Evolutionary conservation across 768 basidiomycete species (phyloP).

Genomic region (Boletus eberwhitei): DNA sequence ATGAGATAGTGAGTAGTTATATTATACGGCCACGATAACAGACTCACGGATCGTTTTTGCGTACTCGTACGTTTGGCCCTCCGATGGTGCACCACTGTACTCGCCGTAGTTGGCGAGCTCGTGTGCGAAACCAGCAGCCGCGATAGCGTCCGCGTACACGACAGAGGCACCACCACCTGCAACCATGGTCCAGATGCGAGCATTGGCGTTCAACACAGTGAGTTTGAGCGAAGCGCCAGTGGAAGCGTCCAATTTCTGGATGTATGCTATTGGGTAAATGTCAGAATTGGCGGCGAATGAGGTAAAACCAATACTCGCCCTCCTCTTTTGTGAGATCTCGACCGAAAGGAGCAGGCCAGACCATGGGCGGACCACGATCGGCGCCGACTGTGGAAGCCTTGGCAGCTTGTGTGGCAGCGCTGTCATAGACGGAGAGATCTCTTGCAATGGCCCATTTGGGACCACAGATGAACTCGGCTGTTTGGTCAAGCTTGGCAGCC

Average conservation of each 20-base stretch:
- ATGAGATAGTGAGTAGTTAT: not conserved
- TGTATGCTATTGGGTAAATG: slow-evolving; percentile 59
- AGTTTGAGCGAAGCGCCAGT: slow-evolving; percentile 98
- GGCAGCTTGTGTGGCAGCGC: slow-evolving; percentile 31
- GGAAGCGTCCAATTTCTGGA: slow-evolving; percentile 94
- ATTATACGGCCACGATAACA: not conserved
- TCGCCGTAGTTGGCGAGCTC: slow-evolving; percentile 99
- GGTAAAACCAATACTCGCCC: slow-evolving; percentile 12
- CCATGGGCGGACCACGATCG: slow-evolving; percentile 98
- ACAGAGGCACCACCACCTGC: slow-evolving; percentile 90
- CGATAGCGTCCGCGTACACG: slow-evolving; percentile 73
- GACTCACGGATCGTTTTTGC: slow-evolving; percentile 92
- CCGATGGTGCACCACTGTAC: slow-evolving; percentile 97
- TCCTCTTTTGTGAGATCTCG: slow-evolving; percentile 98
- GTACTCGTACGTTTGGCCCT: slow-evolving; percentile 99
- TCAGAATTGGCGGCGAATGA: not conserved
- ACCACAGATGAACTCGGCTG: slow-evolving; percentile 96
- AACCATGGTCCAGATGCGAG: slow-evolving; percentile 99
- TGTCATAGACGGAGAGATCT: slow-evolving; percentile 75
- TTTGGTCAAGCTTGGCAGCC: slow-evolving; percentile 99
- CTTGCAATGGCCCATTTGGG: slow-evolving; percentile 99
- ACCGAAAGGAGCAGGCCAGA: slow-evolving; percentile 93
- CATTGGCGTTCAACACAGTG: slow-evolving; percentile 92
- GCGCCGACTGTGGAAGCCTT: slow-evolving; percentile 59
- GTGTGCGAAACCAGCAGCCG: slow-evolving; percentile 91